Percentiles rank a stretch among this genome's conserved stretches.
phyloP scores from a whole-genome alignment of 2,329 filamentous ascomycete genomes.

The Aspergillus neotritici region DNA sequence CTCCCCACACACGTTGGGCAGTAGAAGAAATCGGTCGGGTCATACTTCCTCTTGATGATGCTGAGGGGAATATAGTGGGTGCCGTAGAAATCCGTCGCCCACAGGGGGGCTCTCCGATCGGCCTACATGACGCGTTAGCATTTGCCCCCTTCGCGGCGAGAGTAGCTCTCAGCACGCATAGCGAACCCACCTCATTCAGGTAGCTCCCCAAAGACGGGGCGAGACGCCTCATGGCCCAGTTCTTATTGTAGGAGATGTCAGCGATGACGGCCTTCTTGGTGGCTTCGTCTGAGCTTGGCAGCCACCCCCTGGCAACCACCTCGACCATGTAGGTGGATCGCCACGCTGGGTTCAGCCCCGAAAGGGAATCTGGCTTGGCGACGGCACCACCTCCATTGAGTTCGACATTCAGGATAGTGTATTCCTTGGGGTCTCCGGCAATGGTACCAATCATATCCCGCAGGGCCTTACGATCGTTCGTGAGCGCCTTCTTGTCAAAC shows the following conservation, averaged over 20 bases:
- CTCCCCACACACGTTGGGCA: conserved; percentile 15
- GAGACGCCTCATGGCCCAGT: conserved; percentile 24
- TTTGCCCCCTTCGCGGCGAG: too few relatives aligned
- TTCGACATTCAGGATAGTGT: conserved; percentile 14
- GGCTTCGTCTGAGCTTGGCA: conserved; percentile 3
- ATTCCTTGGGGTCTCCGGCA: conserved; percentile 10
- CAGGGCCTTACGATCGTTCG: conserved; percentile 1
- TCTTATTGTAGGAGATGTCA: conserved; percentile 30
- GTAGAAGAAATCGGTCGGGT: conserved; percentile 11
- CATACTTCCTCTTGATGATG: conserved; percentile 12
- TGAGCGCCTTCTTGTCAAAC: conserved; percentile 14
- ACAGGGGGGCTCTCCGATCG: conserved; percentile 14
- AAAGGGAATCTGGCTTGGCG: conserved; percentile 29
- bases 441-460: conserved; percentile 7
- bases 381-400: conserved; percentile 26
- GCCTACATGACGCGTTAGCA: neutral
- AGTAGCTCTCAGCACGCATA: neutral
- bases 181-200: conserved; percentile 27
- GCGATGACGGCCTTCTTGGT: conserved; percentile 16
- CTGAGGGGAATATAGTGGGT: conserved; percentile 5
- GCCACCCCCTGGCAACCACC: conserved; percentile 22
- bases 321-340: conserved; percentile 37
- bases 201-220: conserved; percentile 32
- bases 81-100: conserved; percentile 12
- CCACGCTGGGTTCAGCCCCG: conserved; percentile 50